Percentiles rank a stretch among this genome's conserved stretches.
Conservation (phyloP, 192 early-diverging fungal species). For the Obelidium mucronatum region DNA sequence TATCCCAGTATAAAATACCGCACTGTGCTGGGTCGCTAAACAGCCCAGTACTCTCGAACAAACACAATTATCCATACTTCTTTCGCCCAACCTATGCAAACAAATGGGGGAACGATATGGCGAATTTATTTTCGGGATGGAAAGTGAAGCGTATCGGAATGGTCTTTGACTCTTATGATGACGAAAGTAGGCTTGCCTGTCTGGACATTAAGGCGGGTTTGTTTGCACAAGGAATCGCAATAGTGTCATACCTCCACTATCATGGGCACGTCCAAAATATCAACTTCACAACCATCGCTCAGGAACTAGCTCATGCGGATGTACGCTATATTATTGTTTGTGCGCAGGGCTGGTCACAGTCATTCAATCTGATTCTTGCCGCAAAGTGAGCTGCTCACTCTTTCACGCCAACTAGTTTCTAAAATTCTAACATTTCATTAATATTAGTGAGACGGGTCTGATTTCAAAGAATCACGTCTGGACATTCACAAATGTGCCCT, state of each 20-base stretch:
- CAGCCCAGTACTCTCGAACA: background rate
- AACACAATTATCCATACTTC: background rate
- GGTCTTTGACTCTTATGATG: background rate
- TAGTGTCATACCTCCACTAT: background rate
- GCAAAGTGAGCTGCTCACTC: too few species aligned
- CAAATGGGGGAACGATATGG: background rate
- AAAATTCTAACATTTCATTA: too few species aligned
- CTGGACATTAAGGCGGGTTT: background rate
- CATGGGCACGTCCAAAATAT: background rate
- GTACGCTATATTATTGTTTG: background rate
- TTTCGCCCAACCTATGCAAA: background rate
- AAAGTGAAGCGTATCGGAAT: background rate
- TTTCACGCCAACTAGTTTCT: too few species aligned
- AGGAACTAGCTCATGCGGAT: background rate
- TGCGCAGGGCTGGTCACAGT: background rate
- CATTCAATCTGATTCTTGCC: background rate
- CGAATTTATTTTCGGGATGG: background rate
- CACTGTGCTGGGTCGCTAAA: background rate
- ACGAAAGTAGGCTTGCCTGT: background rate
- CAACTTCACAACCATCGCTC: background rate
- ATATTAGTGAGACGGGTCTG: background rate
- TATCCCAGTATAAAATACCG: background rate
- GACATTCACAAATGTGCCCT: background rate
- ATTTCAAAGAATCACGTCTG: background rate
- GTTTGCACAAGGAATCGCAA: background rate